Evolutionary conservation across 2,329 filamentous ascomycete genomes (phyloP), one percentile per base, ranked within the genome.

Genomic region (Allantophomopsis lycopodina): DNA sequence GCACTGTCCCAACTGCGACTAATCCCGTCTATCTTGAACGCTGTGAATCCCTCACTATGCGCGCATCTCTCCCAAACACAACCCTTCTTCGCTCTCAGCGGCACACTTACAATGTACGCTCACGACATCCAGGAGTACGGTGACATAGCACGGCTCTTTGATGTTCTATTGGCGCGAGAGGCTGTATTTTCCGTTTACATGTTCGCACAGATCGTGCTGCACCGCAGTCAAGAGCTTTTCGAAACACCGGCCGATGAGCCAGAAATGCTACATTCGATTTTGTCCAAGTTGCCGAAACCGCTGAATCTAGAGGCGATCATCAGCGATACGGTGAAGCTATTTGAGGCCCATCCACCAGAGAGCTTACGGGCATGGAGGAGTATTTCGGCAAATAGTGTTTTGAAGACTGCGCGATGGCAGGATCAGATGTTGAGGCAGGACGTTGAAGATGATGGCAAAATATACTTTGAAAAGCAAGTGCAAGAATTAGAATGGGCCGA

Each of bases 41-140:
- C 68, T 30, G 80, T 78, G 17, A 86, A 95, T 57, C 73, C 78
- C 4, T 64, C 68, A 34, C 68, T 98, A 17, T 81, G 75, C 56
- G 64, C 60, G 7, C 89, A 94, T 60, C 67, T 95, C n/a, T 75
- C 79, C 1, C 71, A 69, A 17, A 82, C 79, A 13, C 77, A 88
- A 54, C 89, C 91, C 1, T 95, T 88, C 59, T 98, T 94, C 58
- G 91, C 91, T 4, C 69, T 98, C 5, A 79, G 85, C n/a, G 87
- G 86, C 36, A 94, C 87, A 0, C 70, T 98, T 34, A 98, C 93
- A 28, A 79, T 98, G 65, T 98, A 95, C 59, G 87, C 91, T 14
- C 91, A 98, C 61, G 89, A 96, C 57, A 87, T 98, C 44, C 80
- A 91, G 59, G 78, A 81, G 33, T 95, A 94, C 56, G 74, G 75